Evolutionary conservation across 2,329 filamentous ascomycete genomes (phyloP), one percentile per base, ranked within the genome.

Genomic region (Lithohypha guttulata): DNA sequence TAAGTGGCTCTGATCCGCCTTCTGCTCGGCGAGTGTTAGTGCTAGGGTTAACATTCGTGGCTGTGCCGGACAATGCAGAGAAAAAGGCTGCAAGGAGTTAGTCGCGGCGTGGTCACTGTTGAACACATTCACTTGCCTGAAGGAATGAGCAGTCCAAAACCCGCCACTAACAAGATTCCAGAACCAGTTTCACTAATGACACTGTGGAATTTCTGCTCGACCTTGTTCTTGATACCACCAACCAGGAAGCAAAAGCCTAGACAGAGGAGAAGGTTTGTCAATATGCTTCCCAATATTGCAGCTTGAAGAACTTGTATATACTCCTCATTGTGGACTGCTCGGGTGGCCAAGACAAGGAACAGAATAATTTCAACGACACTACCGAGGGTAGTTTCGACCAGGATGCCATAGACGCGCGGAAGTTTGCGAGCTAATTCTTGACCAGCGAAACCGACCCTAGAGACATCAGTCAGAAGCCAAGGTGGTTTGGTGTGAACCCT

Each of bases 181-280:
- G 74, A 83, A 13, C 84, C 84, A 6, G 81, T 81, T 60, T 93
- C 85, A 48, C 78, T 82, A 41, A 93, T 72, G 3, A 78, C 77
- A 42, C 80, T 74, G 53, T 81, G 79, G 55, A 93, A 91, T 11
- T 65, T 68, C 49, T 85, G 74, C 48, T 81, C 74, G 26, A 26
- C 35, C 4, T 81, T 68, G 21, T 78, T 73, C 39, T 68, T 66
- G 23, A 89, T 48, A 6, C 85, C 84, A 27, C 83, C 83, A 15
- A 77, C 71, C 45, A 89, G 75, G 64, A 93, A 93, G 57, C 84
- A 91, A 37, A 79, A 54, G 0, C 85, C 85, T 18, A 93, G 61
- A 50, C 84, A 93, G 1, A 93, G 67, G 30, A 93, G 62, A 62
- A 91, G 72, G 21, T 85, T 93, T 9, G 85, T 84, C 22, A 93